A percentile compares a stretch with the other conserved stretches of the same genome.
Conservation (phyloP, 176 grass and related monocot genomes). For the Triticum aestivum region IWGSC_CS_RefSeq_v2.1 NC_057807.1:482380000-482380499, state of each 20-base stretch:
- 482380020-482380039: conserved; percentile 97
- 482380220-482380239: neutral
- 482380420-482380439: neutral
- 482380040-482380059: conserved; percentile 85
- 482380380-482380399: neutral
- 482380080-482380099: conserved; percentile 42
- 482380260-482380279: neutral
- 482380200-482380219: neutral
- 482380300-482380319: neutral
- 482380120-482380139: neutral
- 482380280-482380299: conserved; percentile 49
- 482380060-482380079: conserved; percentile 90
- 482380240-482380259: neutral
- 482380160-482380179: conserved; percentile 3
- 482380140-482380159: neutral
- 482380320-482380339: neutral
- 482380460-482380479: too few species aligned
- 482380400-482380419: neutral
- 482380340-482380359: neutral
- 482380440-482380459: too few species aligned
- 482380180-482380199: neutral
- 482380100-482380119: conserved; percentile 14
- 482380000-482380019: conserved; percentile 92
- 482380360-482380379: neutral
- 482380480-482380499: too few species aligned